Evolutionary conservation across 1,284 basidiomycete genomes (phyloP).

Genomic region (Serendipita sp.): DNA sequence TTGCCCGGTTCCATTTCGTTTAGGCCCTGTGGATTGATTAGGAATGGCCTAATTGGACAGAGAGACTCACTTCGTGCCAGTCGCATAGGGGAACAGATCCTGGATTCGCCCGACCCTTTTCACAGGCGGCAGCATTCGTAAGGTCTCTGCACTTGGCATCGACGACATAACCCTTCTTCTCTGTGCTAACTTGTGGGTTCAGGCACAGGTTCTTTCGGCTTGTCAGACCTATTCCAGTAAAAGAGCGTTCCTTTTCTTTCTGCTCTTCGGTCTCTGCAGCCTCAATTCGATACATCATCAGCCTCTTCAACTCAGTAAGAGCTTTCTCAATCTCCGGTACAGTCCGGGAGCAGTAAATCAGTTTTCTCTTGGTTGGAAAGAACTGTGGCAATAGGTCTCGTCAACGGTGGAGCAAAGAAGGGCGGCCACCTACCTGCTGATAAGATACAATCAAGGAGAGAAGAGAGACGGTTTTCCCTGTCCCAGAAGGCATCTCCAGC

Average conservation of each 20-base stretch:
- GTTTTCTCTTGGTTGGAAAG: conserved; percentile 81
- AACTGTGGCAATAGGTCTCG: conserved; percentile 38
- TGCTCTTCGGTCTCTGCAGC: conserved; percentile 61
- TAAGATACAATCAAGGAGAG: conserved; percentile 95
- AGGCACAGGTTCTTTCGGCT: conserved; percentile 95
- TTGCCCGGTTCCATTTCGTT: conserved; percentile 73
- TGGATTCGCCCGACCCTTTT: conserved; percentile 77
- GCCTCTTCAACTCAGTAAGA: conserved; percentile 82
- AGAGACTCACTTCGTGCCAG: conserved; percentile 75
- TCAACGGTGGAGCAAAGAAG: not conserved
- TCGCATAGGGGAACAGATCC: conserved; percentile 87
- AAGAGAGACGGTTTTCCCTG: conserved; percentile 96
- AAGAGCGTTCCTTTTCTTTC: conserved; percentile 65
- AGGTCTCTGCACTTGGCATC: conserved; percentile 95
- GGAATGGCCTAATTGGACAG: not conserved
- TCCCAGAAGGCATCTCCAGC: conserved; percentile 98
- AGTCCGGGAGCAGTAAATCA: conserved; percentile 98
- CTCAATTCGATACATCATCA: conserved; percentile 79
- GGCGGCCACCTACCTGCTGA: conserved; percentile 57
- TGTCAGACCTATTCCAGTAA: conserved; percentile 84
- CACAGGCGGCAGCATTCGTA: conserved; percentile 74
- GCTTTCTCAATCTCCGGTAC: conserved; percentile 99
- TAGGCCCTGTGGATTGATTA: conserved; percentile 42
- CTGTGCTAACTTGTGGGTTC: conserved; percentile 83
- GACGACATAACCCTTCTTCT: conserved; percentile 96